A percentile compares a stretch with the other conserved stretches of the same genome.
Evolutionary conservation across 2,329 filamentous ascomycete species (phyloP).

Genomic region (Bipolaris oryzae): DNA sequence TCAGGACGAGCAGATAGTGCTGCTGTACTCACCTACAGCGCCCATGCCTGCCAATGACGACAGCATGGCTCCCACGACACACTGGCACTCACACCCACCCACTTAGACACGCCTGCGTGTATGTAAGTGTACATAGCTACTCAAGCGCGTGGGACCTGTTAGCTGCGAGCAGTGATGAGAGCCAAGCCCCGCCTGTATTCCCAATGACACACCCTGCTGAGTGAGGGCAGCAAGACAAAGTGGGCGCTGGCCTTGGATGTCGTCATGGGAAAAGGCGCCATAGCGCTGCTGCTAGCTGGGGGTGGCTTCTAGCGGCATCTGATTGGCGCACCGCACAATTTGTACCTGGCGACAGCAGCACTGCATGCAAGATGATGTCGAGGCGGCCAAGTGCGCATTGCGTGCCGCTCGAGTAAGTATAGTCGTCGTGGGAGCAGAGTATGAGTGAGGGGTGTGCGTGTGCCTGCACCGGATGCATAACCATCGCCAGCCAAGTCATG

Average conservation of each 20-base stretch:
- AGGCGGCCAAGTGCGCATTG: slow-evolving; percentile 23
- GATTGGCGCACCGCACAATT: slow-evolving; percentile 23
- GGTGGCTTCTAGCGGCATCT: not conserved
- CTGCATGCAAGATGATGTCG: slow-evolving; percentile 28
- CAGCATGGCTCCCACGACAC: not conserved
- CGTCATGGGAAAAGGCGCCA: slow-evolving; percentile 12
- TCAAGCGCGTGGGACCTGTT: slow-evolving; percentile 1
- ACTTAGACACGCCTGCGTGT: not conserved
- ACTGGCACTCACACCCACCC: not conserved
- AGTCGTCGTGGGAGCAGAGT: not conserved
- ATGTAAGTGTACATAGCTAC: not conserved
- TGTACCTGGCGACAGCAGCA: slow-evolving; percentile 22
- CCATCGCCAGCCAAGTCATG: too few species aligned
- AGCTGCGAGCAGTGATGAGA: slow-evolving; percentile 30
- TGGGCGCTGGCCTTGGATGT: slow-evolving; percentile 21
- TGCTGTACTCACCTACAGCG: not conserved
- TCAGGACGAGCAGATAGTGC: too few species aligned
- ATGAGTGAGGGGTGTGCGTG: too few species aligned
- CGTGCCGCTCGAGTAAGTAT: slow-evolving; percentile 13
- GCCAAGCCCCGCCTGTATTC: slow-evolving; percentile 30
- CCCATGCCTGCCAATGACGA: slow-evolving; percentile 28
- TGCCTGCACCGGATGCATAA: too few species aligned
- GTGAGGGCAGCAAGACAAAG: slow-evolving; percentile 12
- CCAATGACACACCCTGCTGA: slow-evolving; percentile 25
- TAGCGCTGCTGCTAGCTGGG: slow-evolving; percentile 14